A percentile compares a stretch with the other conserved stretches of the same genome.
Evolutionary conservation across 75 land plant genomes (phyloP).

Genomic region (Picea sitchensis): DNA sequence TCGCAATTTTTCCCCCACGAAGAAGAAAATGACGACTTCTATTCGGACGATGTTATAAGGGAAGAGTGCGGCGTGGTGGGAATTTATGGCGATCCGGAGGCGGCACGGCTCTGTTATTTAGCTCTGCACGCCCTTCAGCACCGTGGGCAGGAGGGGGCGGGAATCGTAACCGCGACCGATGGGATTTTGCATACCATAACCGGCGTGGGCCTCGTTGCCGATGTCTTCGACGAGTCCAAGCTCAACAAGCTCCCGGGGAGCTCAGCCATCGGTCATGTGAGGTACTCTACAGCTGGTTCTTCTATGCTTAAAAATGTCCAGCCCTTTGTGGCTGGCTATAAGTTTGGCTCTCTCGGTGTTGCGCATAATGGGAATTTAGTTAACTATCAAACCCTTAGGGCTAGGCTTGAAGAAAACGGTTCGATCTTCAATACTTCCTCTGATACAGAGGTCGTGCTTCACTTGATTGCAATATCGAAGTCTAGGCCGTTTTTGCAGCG

Average conservation of each 20-base stretch:
- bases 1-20: background rate
- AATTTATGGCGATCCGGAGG: slow-evolving; percentile 26
- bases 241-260: slow-evolving; percentile 59
- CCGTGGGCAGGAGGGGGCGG: slow-evolving; percentile 55
- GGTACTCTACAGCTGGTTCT: slow-evolving; percentile 88
- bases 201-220: slow-evolving; percentile 84
- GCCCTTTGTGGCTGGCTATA: slow-evolving; percentile 89
- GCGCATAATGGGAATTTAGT: slow-evolving; percentile 93
- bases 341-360: slow-evolving; percentile 81
- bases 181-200: slow-evolving; percentile 44
- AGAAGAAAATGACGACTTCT: slow-evolving; percentile 12
- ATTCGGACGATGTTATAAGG: slow-evolving; percentile 8
- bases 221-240: slow-evolving; percentile 70
- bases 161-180: slow-evolving; percentile 53
- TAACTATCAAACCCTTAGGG: slow-evolving; percentile 58
- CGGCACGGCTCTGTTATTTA: slow-evolving; percentile 29
- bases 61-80: slow-evolving; percentile 42
- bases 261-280: slow-evolving; percentile 81
- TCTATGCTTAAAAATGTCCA: slow-evolving; percentile 82
- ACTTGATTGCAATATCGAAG: slow-evolving; percentile 84
- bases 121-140: slow-evolving; percentile 34
- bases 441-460: slow-evolving; percentile 96
- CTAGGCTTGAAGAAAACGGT: slow-evolving; percentile 63
- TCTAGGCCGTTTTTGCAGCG: slow-evolving; percentile 67
- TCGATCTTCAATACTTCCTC: slow-evolving; percentile 91